Conservation (phyloP, 305 asterid genomes). For the Plantago coronopus region DNA sequence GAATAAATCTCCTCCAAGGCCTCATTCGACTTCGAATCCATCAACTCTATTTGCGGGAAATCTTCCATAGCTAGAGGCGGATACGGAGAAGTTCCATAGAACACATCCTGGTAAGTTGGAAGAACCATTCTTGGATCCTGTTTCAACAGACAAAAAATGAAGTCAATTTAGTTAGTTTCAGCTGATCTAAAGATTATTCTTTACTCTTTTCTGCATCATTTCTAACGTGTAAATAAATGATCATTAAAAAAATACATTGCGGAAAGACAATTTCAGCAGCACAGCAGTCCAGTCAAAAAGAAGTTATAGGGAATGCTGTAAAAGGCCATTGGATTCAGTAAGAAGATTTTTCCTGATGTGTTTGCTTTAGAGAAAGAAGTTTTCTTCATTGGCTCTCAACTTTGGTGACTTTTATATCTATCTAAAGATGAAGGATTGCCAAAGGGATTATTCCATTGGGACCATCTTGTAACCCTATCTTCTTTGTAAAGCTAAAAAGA, state of each 20-base stretch:
- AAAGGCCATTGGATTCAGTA: conserved; percentile 30
- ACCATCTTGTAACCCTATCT: conserved; percentile 24
- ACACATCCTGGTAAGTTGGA: conserved; percentile 16
- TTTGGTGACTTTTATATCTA: conserved; percentile 33
- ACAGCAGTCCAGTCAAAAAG: conserved; percentile 47
- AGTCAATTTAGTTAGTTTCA: neutral
- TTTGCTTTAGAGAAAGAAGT: conserved; percentile 45
- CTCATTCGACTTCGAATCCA: conserved; percentile 21
- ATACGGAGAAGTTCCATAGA: conserved; percentile 29
- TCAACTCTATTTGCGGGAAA: conserved; percentile 41
- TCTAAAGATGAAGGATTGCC: conserved; percentile 36
- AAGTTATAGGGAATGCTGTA: conserved; percentile 47
- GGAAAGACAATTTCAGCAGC: conserved; percentile 43
- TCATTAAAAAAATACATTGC: conserved; percentile 8
- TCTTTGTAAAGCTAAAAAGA: conserved; percentile 1
- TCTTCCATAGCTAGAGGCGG: conserved; percentile 42
- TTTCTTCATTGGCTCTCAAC: conserved; percentile 31
- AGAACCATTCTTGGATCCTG: conserved; percentile 35
- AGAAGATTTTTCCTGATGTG: conserved; percentile 18
- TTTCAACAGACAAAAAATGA: conserved; percentile 1
- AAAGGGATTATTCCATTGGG: conserved; percentile 39
- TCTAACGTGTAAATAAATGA: conserved; percentile 1
- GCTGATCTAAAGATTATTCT: neutral
- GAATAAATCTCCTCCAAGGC: conserved; percentile 45
- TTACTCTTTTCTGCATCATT: neutral